phyloP scores from a whole-genome alignment of 2,329 filamentous ascomycete genomes.

The Cordyceps sp. region DNA sequence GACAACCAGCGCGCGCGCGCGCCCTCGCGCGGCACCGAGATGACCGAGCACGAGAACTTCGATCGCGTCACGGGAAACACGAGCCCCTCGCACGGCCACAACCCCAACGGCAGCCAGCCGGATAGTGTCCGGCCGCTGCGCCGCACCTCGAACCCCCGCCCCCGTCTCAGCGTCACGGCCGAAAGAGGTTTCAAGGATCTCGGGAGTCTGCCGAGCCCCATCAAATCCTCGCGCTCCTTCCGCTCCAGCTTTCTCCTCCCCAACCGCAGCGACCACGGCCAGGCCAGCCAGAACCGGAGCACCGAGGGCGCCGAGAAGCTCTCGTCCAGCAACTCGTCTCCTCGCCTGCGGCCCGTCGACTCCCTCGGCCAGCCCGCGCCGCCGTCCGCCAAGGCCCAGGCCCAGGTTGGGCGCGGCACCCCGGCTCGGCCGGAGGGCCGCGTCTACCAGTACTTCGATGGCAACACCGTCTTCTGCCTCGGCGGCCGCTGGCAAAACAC shows the following conservation, averaged over 20 bases:
- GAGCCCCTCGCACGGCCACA: constrained; percentile 48
- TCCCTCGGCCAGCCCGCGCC: constrained; percentile 8
- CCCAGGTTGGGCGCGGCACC: constrained; percentile 12
- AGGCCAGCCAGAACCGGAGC: constrained; percentile 34
- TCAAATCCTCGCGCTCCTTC: constrained; percentile 61
- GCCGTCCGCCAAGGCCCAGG: constrained; percentile 16
- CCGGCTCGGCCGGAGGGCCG: no score
- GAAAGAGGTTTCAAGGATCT: constrained; percentile 39
- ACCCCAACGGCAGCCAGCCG: constrained; percentile 43
- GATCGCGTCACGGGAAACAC: constrained; percentile 59
- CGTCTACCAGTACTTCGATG: constrained; percentile 86
- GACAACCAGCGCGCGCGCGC: constrained; percentile 37
- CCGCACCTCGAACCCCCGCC: constrained; percentile 16
- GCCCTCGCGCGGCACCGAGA: constrained; percentile 63
- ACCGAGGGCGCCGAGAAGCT: constrained; percentile 63
- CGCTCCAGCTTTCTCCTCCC: constrained; percentile 57
- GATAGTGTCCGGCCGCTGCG: constrained; percentile 71
- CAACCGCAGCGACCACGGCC: constrained; percentile 31
- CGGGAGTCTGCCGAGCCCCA: constrained; percentile 37
- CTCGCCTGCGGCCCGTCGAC: constrained; percentile 38
- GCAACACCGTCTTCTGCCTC: constrained; percentile 81
- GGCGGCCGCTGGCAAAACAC: constrained; percentile 82
- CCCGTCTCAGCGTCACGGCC: constrained; percentile 39
- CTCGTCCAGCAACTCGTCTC: constrained; percentile 65
- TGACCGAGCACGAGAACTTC: constrained; percentile 55